Percentiles rank a stretch among this genome's conserved stretches.
Conservation (phyloP, 2,329 filamentous ascomycete species). For the Penicillium freii region DNA sequence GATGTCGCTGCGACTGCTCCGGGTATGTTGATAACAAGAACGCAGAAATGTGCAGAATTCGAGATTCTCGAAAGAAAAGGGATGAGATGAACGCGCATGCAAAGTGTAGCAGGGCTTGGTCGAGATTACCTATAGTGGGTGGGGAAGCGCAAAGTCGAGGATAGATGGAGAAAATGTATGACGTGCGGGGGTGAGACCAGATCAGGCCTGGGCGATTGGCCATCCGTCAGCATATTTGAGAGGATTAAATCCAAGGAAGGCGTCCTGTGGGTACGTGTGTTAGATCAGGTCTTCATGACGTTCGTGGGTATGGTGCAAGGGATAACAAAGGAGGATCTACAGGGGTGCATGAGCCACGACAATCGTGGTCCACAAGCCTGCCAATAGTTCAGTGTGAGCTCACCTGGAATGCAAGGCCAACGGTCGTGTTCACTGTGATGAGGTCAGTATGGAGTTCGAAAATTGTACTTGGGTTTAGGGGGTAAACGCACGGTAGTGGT, state of each 20-base stretch:
- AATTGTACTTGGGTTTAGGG: background rate
- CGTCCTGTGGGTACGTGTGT: slow-evolving; percentile 27
- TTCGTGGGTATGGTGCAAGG: background rate
- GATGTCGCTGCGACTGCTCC: too few relatives aligned
- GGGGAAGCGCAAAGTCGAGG: background rate
- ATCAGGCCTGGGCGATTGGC: slow-evolving; percentile 28
- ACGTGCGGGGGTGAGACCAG: slow-evolving; percentile 1
- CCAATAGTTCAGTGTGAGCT: slow-evolving; percentile 7
- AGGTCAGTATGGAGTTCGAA: slow-evolving; percentile 4
- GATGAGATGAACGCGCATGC: background rate
- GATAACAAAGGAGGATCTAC: slow-evolving; percentile 23
- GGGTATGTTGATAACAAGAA: background rate
- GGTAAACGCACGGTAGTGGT: slow-evolving; percentile 34
- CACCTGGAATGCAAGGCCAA: slow-evolving; percentile 33
- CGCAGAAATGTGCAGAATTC: background rate
- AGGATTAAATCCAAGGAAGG: slow-evolving; percentile 32
- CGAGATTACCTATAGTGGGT: background rate
- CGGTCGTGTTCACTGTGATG: slow-evolving; percentile 29
- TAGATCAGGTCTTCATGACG: slow-evolving; percentile 12
- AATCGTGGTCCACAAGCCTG: slow-evolving; percentile 16
- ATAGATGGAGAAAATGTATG: background rate
- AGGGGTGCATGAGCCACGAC: slow-evolving; percentile 7
- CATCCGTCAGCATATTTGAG: slow-evolving; percentile 34
- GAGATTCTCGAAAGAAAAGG: background rate
- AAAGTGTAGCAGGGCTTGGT: background rate